Conservation (phyloP, 179 eudicot species). For the Spinacia oleracea region DNA sequence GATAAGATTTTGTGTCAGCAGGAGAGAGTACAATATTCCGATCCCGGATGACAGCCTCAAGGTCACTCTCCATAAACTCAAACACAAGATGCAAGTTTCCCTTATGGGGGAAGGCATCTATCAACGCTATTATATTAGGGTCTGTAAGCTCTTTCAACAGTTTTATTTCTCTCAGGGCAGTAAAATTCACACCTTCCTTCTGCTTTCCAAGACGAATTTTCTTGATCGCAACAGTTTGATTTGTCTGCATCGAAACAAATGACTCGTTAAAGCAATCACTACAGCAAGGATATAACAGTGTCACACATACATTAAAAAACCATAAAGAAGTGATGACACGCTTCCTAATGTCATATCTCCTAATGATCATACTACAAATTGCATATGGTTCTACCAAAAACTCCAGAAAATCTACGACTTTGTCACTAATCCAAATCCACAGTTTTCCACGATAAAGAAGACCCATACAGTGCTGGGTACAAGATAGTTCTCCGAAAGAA, state of each 20-base stretch:
- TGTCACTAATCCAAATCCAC: background rate
- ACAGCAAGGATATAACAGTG: background rate
- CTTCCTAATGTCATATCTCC: background rate
- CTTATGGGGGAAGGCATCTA: slow-evolving; percentile 90
- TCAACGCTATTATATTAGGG: slow-evolving; percentile 81
- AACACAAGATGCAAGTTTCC: slow-evolving; percentile 94
- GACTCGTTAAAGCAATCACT: background rate
- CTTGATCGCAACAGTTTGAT: slow-evolving; percentile 87
- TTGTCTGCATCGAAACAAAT: slow-evolving; percentile 53
- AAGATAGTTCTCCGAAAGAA: background rate
- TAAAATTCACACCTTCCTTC: slow-evolving; percentile 97
- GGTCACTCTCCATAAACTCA: slow-evolving; percentile 97
- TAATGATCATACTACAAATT: background rate
- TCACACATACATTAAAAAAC: background rate
- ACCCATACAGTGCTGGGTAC: background rate
- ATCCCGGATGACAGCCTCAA: slow-evolving; percentile 97
- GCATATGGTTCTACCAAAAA: background rate
- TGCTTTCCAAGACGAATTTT: slow-evolving; percentile 96
- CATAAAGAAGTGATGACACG: background rate
- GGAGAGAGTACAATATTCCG: slow-evolving; percentile 92
- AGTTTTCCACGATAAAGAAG: background rate
- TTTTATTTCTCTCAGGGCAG: slow-evolving; percentile 92
- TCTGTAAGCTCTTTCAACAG: slow-evolving; percentile 89
- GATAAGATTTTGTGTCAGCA: slow-evolving; percentile 80
- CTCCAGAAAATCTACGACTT: background rate